phyloP scores from a whole-genome alignment of 164 flowering plant species.

The Vitis vinifera region ASM3070453v1 NC_081812.1:13820001-13820500 shows the following conservation, averaged over 20 bases:
- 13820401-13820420: too few relatives aligned
- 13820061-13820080: conserved; percentile 6
- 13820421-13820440: too few relatives aligned
- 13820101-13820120: conserved; percentile 15
- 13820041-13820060: background rate
- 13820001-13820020: background rate
- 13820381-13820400: too few relatives aligned
- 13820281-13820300: background rate
- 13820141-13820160: background rate
- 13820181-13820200: conserved; percentile 8
- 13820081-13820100: conserved; percentile 17
- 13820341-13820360: too few relatives aligned
- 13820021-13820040: background rate
- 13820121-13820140: background rate
- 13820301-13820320: background rate
- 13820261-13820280: conserved; percentile 4
- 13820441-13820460: too few relatives aligned
- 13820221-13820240: conserved; percentile 16
- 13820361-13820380: too few relatives aligned
- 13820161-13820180: conserved; percentile 8
- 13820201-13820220: conserved; percentile 25
- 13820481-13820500: too few relatives aligned
- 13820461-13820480: too few relatives aligned
- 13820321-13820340: background rate
- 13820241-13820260: conserved; percentile 17